Percentiles rank a stretch among this genome's conserved stretches.
These are phyloP conservation scores for Solanum peruvianum DNA, from an alignment of 257 asterid species.

Conservation along the genomic window DNA sequence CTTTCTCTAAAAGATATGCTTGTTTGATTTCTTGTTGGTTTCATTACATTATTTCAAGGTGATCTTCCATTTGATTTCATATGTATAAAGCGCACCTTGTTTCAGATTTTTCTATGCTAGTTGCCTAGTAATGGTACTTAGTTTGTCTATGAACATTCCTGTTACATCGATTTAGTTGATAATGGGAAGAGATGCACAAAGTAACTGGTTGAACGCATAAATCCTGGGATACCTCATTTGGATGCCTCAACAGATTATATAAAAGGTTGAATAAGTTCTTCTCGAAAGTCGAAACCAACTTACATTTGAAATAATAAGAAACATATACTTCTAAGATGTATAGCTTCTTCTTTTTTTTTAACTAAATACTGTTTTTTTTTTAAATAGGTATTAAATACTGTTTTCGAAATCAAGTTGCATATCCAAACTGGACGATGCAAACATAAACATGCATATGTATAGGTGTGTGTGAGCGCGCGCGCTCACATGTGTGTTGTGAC, in stretches of 20 bases:
- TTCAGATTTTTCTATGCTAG: background rate
- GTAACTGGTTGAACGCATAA: background rate
- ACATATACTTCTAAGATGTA: background rate
- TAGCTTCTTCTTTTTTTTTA: background rate
- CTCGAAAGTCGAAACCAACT: background rate
- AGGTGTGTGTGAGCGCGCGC: background rate
- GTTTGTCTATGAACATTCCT: background rate
- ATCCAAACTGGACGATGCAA: background rate
- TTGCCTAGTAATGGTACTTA: background rate
- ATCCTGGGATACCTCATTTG: background rate
- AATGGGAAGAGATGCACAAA: background rate
- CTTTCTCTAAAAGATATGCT: background rate
- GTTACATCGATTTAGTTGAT: background rate
- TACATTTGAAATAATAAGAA: background rate
- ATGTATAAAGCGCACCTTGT: background rate
- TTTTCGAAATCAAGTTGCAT: background rate
- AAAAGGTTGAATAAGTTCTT: background rate
- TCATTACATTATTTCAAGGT: background rate
- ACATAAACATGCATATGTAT: background rate
- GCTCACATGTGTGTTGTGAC: background rate
- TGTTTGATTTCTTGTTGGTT: background rate
- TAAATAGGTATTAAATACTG: background rate
- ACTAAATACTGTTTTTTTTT: background rate
- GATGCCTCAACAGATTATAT: background rate
- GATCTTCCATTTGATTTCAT: background rate